Evolutionary conservation across 2,329 filamentous ascomycete genomes (phyloP).

Genomic region (Cordyceps farinosa): DNA sequence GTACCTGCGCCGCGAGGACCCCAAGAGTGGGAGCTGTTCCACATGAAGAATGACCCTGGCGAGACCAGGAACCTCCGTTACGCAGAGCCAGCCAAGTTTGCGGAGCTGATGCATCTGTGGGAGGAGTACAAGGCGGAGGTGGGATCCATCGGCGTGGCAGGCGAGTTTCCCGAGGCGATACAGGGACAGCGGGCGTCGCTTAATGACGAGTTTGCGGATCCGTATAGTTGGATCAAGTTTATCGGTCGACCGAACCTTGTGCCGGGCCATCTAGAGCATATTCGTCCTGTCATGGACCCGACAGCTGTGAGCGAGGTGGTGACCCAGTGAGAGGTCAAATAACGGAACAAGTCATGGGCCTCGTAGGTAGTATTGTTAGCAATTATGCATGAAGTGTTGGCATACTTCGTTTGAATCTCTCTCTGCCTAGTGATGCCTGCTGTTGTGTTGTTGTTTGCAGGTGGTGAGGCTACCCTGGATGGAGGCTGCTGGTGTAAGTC

Average conservation of each 20-base stretch:
- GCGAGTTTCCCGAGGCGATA: slow-evolving; percentile 17
- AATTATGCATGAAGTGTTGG: background rate
- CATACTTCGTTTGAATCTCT: background rate
- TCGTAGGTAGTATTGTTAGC: background rate
- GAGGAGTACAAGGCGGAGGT: slow-evolving; percentile 32
- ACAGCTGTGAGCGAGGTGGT: background rate
- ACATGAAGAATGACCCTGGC: slow-evolving; percentile 28
- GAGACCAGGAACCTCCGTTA: slow-evolving; percentile 28
- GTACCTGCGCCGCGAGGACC: slow-evolving; percentile 27
- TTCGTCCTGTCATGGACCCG: slow-evolving; percentile 13
- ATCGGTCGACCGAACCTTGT: slow-evolving; percentile 12
- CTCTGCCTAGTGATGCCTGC: background rate
- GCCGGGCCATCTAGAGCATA: slow-evolving; percentile 9
- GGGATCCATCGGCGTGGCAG: slow-evolving; percentile 15
- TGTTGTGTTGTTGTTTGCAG: background rate
- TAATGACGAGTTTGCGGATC: slow-evolving; percentile 15
- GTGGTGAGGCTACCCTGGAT: background rate
- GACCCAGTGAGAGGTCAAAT: background rate
- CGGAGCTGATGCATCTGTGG: slow-evolving; percentile 28
- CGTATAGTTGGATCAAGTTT: slow-evolving; percentile 17
- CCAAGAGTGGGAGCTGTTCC: slow-evolving; percentile 30
- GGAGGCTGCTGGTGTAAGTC: background rate
- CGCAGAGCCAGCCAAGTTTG: slow-evolving; percentile 25
- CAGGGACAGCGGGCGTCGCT: slow-evolving; percentile 12
- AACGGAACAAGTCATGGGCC: background rate